Percentiles rank a stretch among this genome's conserved stretches.
Evolutionary conservation across 805 yeast species (phyloP).

Genomic region (Candida andamanensis): DNA sequence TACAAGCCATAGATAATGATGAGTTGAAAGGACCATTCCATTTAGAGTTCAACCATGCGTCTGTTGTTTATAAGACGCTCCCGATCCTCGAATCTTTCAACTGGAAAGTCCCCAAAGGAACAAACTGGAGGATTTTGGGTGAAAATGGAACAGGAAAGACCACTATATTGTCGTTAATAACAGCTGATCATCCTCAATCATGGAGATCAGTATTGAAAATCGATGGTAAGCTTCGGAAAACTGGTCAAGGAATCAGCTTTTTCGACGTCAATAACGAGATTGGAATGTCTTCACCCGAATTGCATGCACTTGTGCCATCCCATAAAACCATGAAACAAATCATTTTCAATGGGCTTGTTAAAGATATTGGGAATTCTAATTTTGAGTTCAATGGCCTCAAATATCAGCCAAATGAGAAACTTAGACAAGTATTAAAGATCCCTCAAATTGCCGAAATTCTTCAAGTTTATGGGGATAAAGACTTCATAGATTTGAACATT

Average conservation of each 20-base stretch:
- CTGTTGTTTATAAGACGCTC: constrained; percentile 60
- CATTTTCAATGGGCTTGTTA: constrained; percentile 64
- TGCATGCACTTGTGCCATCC: constrained; percentile 78
- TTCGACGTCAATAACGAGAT: constrained; percentile 74
- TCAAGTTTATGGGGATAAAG: constrained; percentile 25
- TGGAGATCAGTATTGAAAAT: constrained; percentile 71
- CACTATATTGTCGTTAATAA: constrained; percentile 74
- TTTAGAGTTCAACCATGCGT: constrained; percentile 52
- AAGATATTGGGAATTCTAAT: constrained; percentile 52
- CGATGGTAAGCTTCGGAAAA: constrained; percentile 61
- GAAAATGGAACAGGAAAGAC: constrained; percentile 93
- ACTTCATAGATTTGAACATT: constrained; percentile 53
- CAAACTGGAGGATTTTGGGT: constrained; percentile 86
- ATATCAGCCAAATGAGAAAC: constrained; percentile 7
- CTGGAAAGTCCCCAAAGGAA: constrained; percentile 67
- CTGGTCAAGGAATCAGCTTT: constrained; percentile 69
- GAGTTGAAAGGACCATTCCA: constrained; percentile 10
- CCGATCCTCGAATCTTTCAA: constrained; percentile 54
- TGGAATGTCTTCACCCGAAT: constrained; percentile 88
- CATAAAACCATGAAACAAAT: constrained; percentile 49
- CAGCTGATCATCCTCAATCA: constrained; percentile 96
- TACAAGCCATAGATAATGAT: constrained; percentile 5
- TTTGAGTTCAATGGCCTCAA: constrained; percentile 40
- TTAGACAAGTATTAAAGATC: constrained; percentile 9
- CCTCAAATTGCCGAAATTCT: constrained; percentile 22